A percentile compares a stretch with the other conserved stretches of the same genome.
Conservation (phyloP, 805 yeast genomes). For the Pachysolen tannophilus region DNA sequence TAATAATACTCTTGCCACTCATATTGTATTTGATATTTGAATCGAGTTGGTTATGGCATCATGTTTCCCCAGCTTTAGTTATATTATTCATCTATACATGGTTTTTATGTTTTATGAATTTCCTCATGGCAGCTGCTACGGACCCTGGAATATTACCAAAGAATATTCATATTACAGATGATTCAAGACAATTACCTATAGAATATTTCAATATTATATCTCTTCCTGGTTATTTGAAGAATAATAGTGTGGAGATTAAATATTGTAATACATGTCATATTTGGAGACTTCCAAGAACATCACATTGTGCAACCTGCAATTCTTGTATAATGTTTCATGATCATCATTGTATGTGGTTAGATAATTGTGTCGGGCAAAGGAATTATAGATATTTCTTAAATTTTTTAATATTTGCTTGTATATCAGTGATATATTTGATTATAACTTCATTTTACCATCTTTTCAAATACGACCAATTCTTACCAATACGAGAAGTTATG, state of each 20-base stretch:
- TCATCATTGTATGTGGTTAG: constrained; percentile 66
- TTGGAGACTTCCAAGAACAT: constrained; percentile 35
- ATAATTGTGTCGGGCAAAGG: constrained; percentile 69
- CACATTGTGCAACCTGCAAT: constrained; percentile 35
- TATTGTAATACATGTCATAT: constrained; percentile 33
- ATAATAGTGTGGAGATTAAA: constrained; percentile 22
- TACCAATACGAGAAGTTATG: constrained; percentile 14
- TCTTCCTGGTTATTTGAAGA: constrained; percentile 32
- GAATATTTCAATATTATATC: constrained; percentile 47
- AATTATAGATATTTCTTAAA: constrained; percentile 56
- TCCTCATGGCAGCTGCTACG: constrained; percentile 43
- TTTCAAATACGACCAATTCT: constrained; percentile 10
- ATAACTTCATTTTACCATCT: constrained; percentile 25
- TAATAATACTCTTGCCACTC: constrained; percentile 32
- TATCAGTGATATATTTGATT: constrained; percentile 22
- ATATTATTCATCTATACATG: constrained; percentile 53
- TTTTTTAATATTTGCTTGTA: constrained; percentile 33
- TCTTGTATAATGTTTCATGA: constrained; percentile 31
- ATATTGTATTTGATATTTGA: constrained; percentile 49
- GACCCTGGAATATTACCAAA: constrained; percentile 72
- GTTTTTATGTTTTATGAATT: constrained; percentile 38
- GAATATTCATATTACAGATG: constrained; percentile 49
- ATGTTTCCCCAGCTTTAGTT: constrained; percentile 47
- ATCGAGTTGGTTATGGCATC: constrained; percentile 46
- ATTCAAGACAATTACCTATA: constrained; percentile 34